Evolutionary conservation across 768 basidiomycete genomes (phyloP), one percentile per base, ranked within the genome.

Genomic region (Tricholoma matsutake): DNA sequence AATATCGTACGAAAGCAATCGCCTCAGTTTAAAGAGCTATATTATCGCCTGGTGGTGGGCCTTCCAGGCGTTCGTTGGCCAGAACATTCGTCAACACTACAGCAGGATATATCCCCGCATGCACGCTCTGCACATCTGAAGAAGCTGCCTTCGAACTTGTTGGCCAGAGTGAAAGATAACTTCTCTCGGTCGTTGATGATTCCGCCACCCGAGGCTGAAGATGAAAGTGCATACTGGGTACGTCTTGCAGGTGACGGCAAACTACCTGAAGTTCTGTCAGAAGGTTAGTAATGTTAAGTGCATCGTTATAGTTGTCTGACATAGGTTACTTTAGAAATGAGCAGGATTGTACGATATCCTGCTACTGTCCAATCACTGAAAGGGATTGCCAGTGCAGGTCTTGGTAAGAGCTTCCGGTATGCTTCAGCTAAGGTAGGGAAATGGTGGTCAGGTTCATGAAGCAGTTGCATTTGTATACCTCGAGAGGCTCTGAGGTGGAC

Each of bases 1-100:
- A 98, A 98, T 74, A 98, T 99, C 66, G 96, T 98, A 43, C 78
- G 80, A 59, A 86, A 86, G 55, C 93, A 97, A 76, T 79, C 81
- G 16, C 81, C 82, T 16, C 92, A 95, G 72, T 98, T 98, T 76
- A 84, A 85, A 60, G 91, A 91, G 70, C 76, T 98, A 60, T 98
- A 98, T 78, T 86, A 87, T 71, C 83, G 87, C 28, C 78, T 92
- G 13, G 89, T 88, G 3, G 83, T 85, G 28, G 92, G 88, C 0
- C 75, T 94, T 1, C 92, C 92, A 13, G 92, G 92, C 18, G 88
- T 93, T 14, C 81, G 86, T 69, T 94, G 92, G 92, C 77, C 78
- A 4, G 67, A 73, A 14, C 74, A 82, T 47, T 75, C 78, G 64
- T 60, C 69, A 47, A 72, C 67, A 59, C 84, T 94, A 58, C 78